Base-by-base conservation (phyloP, 129 eudicot genomes). In the Rutidosis leptorrhynchoides region DNA sequence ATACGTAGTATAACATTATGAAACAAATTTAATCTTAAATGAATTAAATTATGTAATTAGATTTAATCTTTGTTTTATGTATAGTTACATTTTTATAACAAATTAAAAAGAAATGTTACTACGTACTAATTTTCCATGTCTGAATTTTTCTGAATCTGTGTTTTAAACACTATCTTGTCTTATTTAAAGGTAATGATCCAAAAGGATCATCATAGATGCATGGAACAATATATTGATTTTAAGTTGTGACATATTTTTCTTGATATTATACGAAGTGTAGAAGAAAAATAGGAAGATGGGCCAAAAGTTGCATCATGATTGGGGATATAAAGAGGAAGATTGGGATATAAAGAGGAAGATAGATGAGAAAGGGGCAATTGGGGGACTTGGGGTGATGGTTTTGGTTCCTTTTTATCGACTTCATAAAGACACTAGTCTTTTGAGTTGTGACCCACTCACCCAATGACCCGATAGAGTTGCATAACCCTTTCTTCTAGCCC, bases 291-390 rank as follows among this genome's bases (percentile, higher is more conserved):
- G 20, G 21, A 52, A 52, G 58, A 53, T 24, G 5, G 29, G 62
- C 62, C 45, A 66, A 66, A 74, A 74, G 79, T 74, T 28, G 55
- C 22, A 58, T 32, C 56, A 58, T 45, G 56, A 29, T 33, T 55
- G 58, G 64, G 54, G 79, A 75, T 75, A 75, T 67, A 75, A 75
- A 75, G 79, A 73, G 51, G 56, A 59, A 57, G 64, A 68, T 55
- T n/a, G n/a, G n/a, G n/a, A n/a, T n/a, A 74, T 65, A 74, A 74
- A 75, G 79, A 73, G 51, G 56, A 59, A 57, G 64, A 68, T 55
- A 68, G 40, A 56, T 23, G 24, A 52, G 29, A 40, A 53, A 0
- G 4, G 23, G 35, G 5, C 9, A 11, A 7, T 6, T 16, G 17
- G 23, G 35, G 5, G 3, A 11, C 3, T 6, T 16, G 17, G 37